Percentiles rank a stretch among this genome's conserved stretches.
Evolutionary conservation across 2,329 filamentous ascomycete genomes (phyloP).

Genomic region (Thermothelomyces thermophilus): DNA sequence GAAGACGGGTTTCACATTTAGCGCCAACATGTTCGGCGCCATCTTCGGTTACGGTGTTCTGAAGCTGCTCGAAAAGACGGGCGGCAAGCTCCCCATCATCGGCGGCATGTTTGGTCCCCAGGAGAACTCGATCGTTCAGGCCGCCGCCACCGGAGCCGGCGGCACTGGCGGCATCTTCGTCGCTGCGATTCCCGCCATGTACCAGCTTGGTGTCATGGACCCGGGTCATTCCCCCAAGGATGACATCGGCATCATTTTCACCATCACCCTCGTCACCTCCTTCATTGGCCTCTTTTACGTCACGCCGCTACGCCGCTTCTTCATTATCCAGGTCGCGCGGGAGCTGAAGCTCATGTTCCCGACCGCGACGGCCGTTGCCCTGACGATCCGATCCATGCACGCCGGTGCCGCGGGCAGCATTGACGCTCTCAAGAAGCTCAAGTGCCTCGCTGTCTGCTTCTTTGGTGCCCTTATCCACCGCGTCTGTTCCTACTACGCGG

Average conservation of each 20-base stretch:
- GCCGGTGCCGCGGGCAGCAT: constrained; percentile 42
- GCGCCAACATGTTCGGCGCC: constrained; percentile 40
- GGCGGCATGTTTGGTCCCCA: constrained; percentile 50
- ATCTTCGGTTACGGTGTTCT: constrained; percentile 52
- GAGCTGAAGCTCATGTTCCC: constrained; percentile 54
- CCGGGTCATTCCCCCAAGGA: constrained; percentile 35
- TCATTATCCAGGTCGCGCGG: constrained; percentile 48
- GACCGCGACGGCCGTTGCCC: constrained; percentile 50
- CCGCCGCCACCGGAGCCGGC: constrained; percentile 47
- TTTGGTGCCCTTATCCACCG: constrained; percentile 41
- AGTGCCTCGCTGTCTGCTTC: constrained; percentile 45
- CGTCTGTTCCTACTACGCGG: constrained; percentile 50
- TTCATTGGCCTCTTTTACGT: constrained; percentile 50
- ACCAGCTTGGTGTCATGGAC: constrained; percentile 43
- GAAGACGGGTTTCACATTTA: constrained; percentile 42
- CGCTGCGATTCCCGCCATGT: constrained; percentile 49
- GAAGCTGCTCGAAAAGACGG: constrained; percentile 40
- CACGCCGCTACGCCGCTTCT: constrained; percentile 49
- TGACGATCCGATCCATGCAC: constrained; percentile 56
- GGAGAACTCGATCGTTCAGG: constrained; percentile 43
- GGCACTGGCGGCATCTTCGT: constrained; percentile 49
- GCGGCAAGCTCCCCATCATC: constrained; percentile 41
- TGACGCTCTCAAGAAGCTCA: constrained; percentile 50
- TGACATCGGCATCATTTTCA: constrained; percentile 44
- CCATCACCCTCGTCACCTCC: constrained; percentile 43